Percentiles rank a stretch among this genome's conserved stretches.
Evolutionary conservation across 2,329 filamentous ascomycete species (phyloP).

Genomic region (Ophiostoma sp.): DNA sequence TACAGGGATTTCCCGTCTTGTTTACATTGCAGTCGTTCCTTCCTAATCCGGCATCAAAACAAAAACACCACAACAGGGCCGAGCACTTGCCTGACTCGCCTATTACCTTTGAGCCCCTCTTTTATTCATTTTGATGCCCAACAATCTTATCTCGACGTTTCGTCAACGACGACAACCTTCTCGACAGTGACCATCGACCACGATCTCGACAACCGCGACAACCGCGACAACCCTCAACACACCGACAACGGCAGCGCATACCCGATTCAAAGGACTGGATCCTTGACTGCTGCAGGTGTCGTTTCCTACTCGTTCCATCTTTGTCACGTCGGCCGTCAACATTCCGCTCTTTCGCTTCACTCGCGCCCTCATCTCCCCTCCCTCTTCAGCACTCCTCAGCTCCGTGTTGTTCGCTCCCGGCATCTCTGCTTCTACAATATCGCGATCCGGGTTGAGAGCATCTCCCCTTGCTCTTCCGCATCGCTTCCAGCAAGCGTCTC

Average conservation of each 20-base stretch:
- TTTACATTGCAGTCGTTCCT: conserved; percentile 24
- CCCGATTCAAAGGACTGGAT: conserved; percentile 22
- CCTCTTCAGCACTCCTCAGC: not conserved
- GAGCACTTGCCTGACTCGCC: conserved; percentile 12
- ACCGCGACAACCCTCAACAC: not conserved
- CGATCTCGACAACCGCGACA: not conserved
- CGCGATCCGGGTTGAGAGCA: not conserved
- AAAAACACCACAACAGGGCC: conserved; percentile 20
- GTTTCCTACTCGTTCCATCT: conserved; percentile 1
- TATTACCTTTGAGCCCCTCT: conserved; percentile 16
- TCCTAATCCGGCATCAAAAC: conserved; percentile 23
- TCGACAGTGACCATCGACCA: not conserved
- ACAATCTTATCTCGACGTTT: not conserved
- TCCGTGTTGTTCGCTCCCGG: not conserved
- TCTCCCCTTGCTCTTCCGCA: not conserved
- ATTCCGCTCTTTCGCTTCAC: not conserved
- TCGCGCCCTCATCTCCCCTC: not conserved
- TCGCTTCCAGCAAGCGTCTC: not conserved
- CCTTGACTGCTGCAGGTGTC: conserved; percentile 17
- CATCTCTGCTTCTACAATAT: not conserved
- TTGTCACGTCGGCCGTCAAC: not conserved
- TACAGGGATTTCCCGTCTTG: conserved; percentile 5
- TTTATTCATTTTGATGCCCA: not conserved
- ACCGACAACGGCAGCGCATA: conserved; percentile 7
- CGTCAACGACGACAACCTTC: not conserved